phyloP scores from a whole-genome alignment of 1,284 basidiomycete species.

The Abortiporus biennis region DNA sequence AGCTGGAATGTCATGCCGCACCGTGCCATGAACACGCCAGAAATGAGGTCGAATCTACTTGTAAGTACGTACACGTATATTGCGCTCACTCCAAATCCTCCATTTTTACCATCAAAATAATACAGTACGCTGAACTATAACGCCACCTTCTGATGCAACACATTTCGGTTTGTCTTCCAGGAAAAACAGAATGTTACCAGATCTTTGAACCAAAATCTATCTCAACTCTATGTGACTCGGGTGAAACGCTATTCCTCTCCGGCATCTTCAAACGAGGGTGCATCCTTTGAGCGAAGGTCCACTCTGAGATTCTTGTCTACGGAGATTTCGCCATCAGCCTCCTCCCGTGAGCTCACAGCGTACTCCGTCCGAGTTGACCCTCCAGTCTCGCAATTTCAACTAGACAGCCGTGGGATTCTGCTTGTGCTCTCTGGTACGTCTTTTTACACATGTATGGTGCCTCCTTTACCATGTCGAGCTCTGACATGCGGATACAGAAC shows the following conservation, averaged over 20 bases:
- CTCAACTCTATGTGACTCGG: not conserved
- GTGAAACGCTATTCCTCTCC: not conserved
- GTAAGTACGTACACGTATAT: not conserved
- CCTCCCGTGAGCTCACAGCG: not conserved
- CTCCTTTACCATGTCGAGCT: not conserved
- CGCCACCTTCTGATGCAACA: constrained; percentile 26
- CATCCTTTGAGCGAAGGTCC: not conserved
- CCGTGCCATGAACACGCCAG: too few species aligned
- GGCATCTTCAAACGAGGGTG: not conserved
- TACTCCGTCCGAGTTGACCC: not conserved
- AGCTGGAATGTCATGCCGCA: not conserved
- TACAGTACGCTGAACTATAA: constrained; percentile 15
- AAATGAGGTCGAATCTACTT: not conserved
- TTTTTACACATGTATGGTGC: not conserved
- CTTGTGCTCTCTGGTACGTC: not conserved
- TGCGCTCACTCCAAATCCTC: too few species aligned
- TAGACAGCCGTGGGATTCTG: constrained; percentile 7
- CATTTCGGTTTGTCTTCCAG: constrained; percentile 10
- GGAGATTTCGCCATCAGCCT: not conserved
- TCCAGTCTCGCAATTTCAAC: too few species aligned
- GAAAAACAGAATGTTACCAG: constrained; percentile 4
- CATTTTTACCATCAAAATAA: not conserved
- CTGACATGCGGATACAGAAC: not conserved
- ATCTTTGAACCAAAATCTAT: constrained; percentile 2
- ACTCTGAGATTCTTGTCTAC: not conserved